A percentile compares a stretch with the other conserved stretches of the same genome.
Conservation (phyloP, 176 grass and related monocot species). For the Coix lacrymajobi region DNA sequence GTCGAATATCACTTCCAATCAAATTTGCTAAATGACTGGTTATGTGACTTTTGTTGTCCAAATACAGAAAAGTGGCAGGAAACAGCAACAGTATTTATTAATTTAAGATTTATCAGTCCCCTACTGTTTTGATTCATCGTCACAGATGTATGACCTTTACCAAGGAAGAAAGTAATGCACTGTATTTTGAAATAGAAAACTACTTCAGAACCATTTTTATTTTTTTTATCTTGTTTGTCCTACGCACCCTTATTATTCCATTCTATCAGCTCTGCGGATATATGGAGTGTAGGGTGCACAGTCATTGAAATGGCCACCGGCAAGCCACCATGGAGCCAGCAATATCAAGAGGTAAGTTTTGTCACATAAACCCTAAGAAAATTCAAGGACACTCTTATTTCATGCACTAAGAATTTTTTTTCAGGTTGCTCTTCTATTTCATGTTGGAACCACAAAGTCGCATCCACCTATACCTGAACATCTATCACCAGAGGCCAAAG, state of each 20-base stretch:
- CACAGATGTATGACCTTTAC: conserved; percentile 16
- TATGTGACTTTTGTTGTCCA: background rate
- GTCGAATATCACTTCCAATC: background rate
- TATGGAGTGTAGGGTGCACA: conserved; percentile 99
- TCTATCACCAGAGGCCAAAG: conserved; percentile 80
- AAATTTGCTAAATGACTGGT: background rate
- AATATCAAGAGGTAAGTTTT: conserved; percentile 81
- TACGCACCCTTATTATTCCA: conserved; percentile 4
- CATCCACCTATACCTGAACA: conserved; percentile 99
- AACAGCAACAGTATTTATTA: background rate
- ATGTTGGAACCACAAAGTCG: conserved; percentile 97
- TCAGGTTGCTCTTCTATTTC: conserved; percentile 95
- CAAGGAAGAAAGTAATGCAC: conserved; percentile 1
- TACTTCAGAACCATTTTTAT: background rate
- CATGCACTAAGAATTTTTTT: conserved; percentile 13
- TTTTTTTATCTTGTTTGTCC: conserved; percentile 27
- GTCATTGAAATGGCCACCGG: conserved; percentile 99
- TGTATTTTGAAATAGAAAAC: conserved; percentile 4
- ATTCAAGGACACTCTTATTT: background rate
- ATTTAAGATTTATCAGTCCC: background rate
- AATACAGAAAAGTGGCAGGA: conserved; percentile 3
- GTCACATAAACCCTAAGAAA: background rate
- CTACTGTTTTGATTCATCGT: background rate
- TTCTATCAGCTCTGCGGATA: conserved; percentile 83
- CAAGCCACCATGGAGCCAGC: conserved; percentile 96